A percentile compares a stretch with the other conserved stretches of the same genome.
phyloP scores from a whole-genome alignment of 257 asterid species.

The Penstemon eatonii region DNA sequence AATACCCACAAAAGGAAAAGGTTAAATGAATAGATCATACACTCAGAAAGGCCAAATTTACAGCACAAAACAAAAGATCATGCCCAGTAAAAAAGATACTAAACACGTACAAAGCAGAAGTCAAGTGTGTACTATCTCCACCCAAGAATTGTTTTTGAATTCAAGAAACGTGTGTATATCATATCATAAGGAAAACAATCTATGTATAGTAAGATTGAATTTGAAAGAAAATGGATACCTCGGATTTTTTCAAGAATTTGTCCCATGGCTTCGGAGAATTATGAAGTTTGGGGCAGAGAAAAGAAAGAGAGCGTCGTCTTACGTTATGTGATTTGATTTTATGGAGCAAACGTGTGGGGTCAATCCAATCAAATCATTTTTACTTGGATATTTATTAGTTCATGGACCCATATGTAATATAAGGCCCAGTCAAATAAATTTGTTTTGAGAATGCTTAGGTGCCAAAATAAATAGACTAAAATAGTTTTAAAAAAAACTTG shows the following conservation, averaged over 20 bases:
- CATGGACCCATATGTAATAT: no score
- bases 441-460: no score
- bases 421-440: no score
- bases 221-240: constrained; percentile 38
- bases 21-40: no score
- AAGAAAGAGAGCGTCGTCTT: not conserved
- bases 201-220: not conserved
- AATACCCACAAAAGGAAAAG: no score
- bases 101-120: not conserved
- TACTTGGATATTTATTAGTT: no score
- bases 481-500: no score
- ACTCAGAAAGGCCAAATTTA: not conserved
- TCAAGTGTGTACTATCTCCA: no score
- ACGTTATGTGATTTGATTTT: not conserved
- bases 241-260: constrained; percentile 69
- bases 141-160: no score
- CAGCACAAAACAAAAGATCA: not conserved
- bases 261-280: constrained; percentile 60
- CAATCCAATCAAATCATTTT: not conserved
- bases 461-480: no score
- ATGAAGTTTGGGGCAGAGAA: constrained; percentile 5
- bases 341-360: constrained; percentile 28
- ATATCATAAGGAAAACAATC: not conserved
- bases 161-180: not conserved
- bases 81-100: not conserved